Base-by-base conservation (phyloP, 2,329 filamentous ascomycete species). In the Fusarium incarnatum region DNA sequence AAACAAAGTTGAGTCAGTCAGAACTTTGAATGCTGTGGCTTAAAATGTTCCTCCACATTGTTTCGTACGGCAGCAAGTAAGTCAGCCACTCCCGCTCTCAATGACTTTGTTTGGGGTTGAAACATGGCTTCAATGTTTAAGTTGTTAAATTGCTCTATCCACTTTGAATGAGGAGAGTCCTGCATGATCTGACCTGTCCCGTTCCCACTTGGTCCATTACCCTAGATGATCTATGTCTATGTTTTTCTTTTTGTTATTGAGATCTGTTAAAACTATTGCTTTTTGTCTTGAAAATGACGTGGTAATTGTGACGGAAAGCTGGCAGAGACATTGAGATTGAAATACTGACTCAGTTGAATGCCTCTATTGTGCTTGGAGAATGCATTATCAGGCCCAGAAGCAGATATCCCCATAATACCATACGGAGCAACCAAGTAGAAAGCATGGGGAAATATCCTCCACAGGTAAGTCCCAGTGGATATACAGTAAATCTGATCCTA, bases 51-150 rank as follows among this genome's bases (percentile, higher is more conserved):
- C 23, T 58, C 56, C 59, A 56, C 50, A 45, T 42, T 32, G 34
- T 60, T 34, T 27, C 27, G 5, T 40, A 28, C 20, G 40, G 27
- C 20, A 46, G 30, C n/a, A 12, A 11, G 25, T 46, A 28, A 27
- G 48, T 42, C 41, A 60, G 68, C 64, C 68, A 71, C 68, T 69
- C 68, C 68, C 68, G 68, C 52, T 37, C 42, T 22, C 45, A 23
- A 47, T 18, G 20, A 23, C 44, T 59, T 61, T 49, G 44, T 68
- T 60, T 69, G 46, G 48, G 34, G 20, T 44, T 56, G 52, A 70
- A 47, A 71, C 64, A 60, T 23, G 54, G 50, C 37, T 53, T 34
- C 27, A 44, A 37, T 37, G 44, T 56, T 56, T 48, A 56, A 48
- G 3, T 28, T 20, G 13, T 37, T 42, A 20, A 44, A 42, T 45